phyloP scores from a whole-genome alignment of 306 rosid genomes.

The Bauhinia variegata region DNA sequence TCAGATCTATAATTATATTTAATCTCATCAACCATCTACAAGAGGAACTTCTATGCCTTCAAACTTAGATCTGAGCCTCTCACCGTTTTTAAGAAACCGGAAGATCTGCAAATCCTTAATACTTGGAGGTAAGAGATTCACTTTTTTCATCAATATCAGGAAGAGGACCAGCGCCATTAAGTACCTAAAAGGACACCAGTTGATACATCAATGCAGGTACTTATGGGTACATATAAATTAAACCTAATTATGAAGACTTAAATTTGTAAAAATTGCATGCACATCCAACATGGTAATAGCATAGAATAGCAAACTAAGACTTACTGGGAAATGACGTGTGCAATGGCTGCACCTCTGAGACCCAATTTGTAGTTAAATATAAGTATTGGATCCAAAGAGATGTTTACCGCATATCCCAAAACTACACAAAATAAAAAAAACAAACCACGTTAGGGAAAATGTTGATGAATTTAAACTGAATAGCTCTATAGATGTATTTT shows the following conservation, averaged over 20 bases:
- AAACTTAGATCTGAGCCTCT: background rate
- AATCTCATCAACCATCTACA: background rate
- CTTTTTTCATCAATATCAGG: conserved; percentile 60
- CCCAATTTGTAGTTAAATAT: conserved; percentile 76
- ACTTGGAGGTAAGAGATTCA: conserved; percentile 75
- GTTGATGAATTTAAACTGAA: background rate
- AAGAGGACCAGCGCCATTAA: conserved; percentile 69
- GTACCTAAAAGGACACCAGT: conserved; percentile 56
- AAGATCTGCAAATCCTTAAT: conserved; percentile 75
- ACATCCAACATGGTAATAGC: background rate
- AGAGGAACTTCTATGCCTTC: background rate
- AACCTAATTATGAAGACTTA: background rate
- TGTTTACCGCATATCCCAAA: conserved; percentile 66
- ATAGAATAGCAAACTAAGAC: conserved; percentile 27
- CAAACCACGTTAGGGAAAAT: conserved; percentile 1
- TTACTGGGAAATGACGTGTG: conserved; percentile 96
- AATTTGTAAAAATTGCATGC: too few species aligned
- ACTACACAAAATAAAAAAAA: conserved; percentile 48
- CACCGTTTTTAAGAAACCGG: conserved; percentile 86
- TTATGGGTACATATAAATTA: background rate
- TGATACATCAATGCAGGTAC: background rate
- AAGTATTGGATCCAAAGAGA: conserved; percentile 77
- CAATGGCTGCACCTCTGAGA: conserved; percentile 92
- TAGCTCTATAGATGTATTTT: background rate
- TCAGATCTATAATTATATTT: background rate